These are phyloP conservation scores for Yarrowia sp. DNA, from an alignment of 805 yeast species.

Conservation along the genomic window DNA sequence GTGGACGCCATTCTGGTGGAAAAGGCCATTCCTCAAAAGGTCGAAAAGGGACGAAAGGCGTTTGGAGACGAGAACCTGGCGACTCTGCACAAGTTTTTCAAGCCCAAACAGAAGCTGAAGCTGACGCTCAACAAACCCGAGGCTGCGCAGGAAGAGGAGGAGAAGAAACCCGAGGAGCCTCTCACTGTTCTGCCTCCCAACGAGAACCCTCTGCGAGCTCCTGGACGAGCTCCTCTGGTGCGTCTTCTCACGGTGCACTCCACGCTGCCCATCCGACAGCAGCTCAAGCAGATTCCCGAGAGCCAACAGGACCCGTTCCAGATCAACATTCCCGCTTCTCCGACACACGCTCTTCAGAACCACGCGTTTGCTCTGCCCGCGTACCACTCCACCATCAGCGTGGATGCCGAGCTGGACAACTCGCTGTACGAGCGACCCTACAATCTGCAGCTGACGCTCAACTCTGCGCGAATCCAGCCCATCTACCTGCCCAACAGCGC, in stretches of 20 bases:
- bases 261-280: conserved; percentile 48
- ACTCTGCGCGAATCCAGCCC: conserved; percentile 48
- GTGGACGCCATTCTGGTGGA: conserved; percentile 72
- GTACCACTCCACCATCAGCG: conserved; percentile 56
- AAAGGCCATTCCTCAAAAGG: conserved; percentile 53
- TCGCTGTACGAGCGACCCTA: conserved; percentile 50
- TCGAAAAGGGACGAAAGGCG: conserved; percentile 45
- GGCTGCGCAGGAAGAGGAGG: not conserved
- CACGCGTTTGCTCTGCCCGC: conserved; percentile 58
- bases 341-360: conserved; percentile 51
- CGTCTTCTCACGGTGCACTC: conserved; percentile 49
- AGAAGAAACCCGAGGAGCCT: conserved; percentile 40
- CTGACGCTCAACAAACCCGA: conserved; percentile 19
- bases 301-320: conserved; percentile 50
- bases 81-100: conserved; percentile 42
- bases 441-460: conserved; percentile 47
- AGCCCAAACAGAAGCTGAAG: conserved; percentile 37
- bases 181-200: conserved; percentile 44
- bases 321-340: conserved; percentile 51
- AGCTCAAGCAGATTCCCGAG: conserved; percentile 46
- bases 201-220: conserved; percentile 42
- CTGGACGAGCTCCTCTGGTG: conserved; percentile 46
- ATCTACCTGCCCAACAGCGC: conserved; percentile 42
- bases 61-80: conserved; percentile 38
- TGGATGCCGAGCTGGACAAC: conserved; percentile 56